Percentiles rank a stretch among this genome's conserved stretches.
These are phyloP conservation scores for Backusella tuberculispora DNA, from an alignment of 192 early-diverging fungal genomes.

Conservation along the genomic window DNA sequence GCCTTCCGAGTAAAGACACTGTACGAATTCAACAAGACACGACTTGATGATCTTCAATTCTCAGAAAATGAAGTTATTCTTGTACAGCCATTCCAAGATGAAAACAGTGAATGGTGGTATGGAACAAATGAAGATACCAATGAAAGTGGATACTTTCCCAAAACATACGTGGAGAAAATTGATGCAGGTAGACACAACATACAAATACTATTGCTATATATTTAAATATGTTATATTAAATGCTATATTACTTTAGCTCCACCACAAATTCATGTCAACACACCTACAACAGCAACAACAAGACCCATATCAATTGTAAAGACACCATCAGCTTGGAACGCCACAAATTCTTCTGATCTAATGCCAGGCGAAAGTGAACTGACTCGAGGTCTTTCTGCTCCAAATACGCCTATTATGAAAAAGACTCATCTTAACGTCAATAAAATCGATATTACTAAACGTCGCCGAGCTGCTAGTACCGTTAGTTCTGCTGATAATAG, in stretches of 20 bases:
- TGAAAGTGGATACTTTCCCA: constrained; percentile 65
- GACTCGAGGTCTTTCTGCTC: constrained; percentile 31
- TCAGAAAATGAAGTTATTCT: constrained; percentile 52
- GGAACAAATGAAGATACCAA: constrained; percentile 51
- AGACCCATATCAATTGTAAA: neutral
- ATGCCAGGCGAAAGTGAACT: neutral
- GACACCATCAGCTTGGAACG: neutral
- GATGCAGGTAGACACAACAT: constrained; percentile 30
- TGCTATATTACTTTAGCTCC: neutral
- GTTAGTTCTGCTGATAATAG: constrained; percentile 20
- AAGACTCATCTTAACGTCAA: constrained; percentile 19
- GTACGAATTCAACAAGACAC: constrained; percentile 52
- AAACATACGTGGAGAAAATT: constrained; percentile 53
- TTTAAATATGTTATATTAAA: neutral
- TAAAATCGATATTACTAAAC: constrained; percentile 20
- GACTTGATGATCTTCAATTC: constrained; percentile 60
- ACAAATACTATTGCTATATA: too few relatives aligned
- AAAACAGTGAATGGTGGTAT: constrained; percentile 72
- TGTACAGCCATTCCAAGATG: constrained; percentile 55
- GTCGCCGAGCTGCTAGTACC: constrained; percentile 38
- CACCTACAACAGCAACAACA: neutral
- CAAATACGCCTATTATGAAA: constrained; percentile 37
- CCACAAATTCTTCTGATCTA: neutral
- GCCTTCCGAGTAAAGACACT: constrained; percentile 44
- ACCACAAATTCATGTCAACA: constrained; percentile 4